phyloP scores from a whole-genome alignment of 176 grass and related monocot genomes.

The Lolium rigidum region DNA sequence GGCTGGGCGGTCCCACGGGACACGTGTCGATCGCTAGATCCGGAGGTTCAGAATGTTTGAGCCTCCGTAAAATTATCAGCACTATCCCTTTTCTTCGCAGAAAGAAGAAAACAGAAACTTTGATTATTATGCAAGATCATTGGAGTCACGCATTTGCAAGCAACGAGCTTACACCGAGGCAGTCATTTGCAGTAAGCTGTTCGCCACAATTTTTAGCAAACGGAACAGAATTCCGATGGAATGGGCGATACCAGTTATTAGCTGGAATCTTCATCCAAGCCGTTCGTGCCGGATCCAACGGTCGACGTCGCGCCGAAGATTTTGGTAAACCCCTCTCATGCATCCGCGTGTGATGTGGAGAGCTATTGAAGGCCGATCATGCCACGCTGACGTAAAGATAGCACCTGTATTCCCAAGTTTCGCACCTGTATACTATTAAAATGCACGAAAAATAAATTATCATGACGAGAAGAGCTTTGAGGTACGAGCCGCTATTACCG shows the following conservation, averaged over 20 bases:
- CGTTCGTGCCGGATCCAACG: background rate
- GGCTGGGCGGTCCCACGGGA: too few species aligned
- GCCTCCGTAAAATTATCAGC: too few species aligned
- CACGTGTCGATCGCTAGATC: too few species aligned
- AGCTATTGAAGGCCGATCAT: background rate
- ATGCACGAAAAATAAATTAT: background rate
- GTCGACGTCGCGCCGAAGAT: background rate
- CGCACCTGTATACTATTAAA: background rate
- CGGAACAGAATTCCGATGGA: background rate
- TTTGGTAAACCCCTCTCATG: background rate
- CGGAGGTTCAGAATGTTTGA: too few species aligned
- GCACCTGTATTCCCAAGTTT: background rate
- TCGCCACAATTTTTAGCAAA: background rate
- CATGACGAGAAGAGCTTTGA: too few species aligned
- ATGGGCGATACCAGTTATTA: background rate
- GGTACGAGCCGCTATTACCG: too few species aligned
- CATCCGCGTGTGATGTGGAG: background rate
- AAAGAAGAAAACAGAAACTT: background rate
- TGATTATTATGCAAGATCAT: background rate
- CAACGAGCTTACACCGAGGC: constrained; percentile 30
- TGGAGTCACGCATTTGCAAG: background rate
- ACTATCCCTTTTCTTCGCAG: too few species aligned
- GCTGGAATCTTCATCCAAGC: background rate
- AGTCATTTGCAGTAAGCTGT: background rate
- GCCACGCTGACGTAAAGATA: background rate